Evolutionary conservation across 2,329 filamentous ascomycete species (phyloP).

Genomic region (Colletotrichum destructivum): DNA sequence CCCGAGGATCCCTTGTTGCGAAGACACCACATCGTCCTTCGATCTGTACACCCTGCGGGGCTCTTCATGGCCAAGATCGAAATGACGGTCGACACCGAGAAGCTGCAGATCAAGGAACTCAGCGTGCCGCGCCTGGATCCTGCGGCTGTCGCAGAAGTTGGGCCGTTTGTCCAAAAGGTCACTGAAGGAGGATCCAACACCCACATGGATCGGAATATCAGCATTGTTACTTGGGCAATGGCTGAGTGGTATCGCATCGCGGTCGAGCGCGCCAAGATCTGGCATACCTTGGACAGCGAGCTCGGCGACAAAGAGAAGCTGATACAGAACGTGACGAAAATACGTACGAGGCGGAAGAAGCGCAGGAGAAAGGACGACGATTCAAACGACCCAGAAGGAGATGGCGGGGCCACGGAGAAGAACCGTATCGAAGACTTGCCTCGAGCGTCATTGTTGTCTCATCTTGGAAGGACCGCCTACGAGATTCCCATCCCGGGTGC

Average conservation of each 20-base stretch:
- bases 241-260: constrained; percentile 77
- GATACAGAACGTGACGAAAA: constrained; percentile 49
- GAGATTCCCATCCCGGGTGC: constrained; percentile 59
- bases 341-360: constrained; percentile 47
- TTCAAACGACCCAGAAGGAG: constrained; percentile 45
- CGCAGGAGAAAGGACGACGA: constrained; percentile 44
- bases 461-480: constrained; percentile 67
- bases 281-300: constrained; percentile 68
- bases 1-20: constrained; percentile 60
- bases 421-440: background rate
- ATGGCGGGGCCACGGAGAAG: constrained; percentile 14
- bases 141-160: constrained; percentile 71
- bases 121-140: constrained; percentile 70
- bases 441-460: constrained; percentile 65
- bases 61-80: constrained; percentile 72
- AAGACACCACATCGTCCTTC: constrained; percentile 69
- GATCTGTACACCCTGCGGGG: constrained; percentile 61
- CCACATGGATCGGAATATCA: constrained; percentile 70
- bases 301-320: constrained; percentile 57
- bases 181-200: constrained; percentile 56
- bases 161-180: constrained; percentile 64
- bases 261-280: constrained; percentile 73
- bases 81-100: constrained; percentile 71
- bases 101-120: constrained; percentile 66
- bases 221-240: constrained; percentile 76